Evolutionary conservation across 495 filamentous ascomycete species (phyloP).

Genomic region (Hyaloscypha hepaticicola): DNA sequence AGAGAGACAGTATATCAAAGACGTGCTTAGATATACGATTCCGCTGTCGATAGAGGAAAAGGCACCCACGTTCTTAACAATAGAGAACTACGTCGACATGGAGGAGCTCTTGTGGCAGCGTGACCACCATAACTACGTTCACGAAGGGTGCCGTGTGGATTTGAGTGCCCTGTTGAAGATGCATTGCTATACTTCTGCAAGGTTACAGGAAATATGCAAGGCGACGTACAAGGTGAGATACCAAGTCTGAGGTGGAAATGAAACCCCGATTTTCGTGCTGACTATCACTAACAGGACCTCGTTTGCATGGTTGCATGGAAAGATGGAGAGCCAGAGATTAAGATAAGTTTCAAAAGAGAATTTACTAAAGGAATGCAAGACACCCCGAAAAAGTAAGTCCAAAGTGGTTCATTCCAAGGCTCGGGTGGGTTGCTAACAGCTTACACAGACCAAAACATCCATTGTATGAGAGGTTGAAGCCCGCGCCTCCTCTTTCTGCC

Average conservation of each 20-base stretch:
- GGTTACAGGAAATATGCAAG: constrained; percentile 6
- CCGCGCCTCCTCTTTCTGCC: constrained; percentile 12
- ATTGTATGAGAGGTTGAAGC: constrained; percentile 3
- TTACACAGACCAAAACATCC: constrained; percentile 10
- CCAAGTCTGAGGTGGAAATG: constrained; percentile 6
- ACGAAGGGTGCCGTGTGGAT: too few relatives aligned
- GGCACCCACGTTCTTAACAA: constrained; percentile 16
- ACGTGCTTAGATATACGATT: constrained; percentile 17
- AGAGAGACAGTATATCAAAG: constrained; percentile 20
- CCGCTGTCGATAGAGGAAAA: constrained; percentile 20
- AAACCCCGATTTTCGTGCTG: constrained; percentile 11
- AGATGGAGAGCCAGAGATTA: constrained; percentile 11
- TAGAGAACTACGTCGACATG: constrained; percentile 22
- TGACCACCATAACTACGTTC: constrained; percentile 20
- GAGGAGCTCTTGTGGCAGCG: constrained; percentile 14
- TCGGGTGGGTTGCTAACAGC: neutral
- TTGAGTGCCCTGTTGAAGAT: too few relatives aligned
- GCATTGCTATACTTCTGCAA: too few relatives aligned
- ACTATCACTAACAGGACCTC: constrained; percentile 12
- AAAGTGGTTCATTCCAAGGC: neutral
- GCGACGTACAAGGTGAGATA: constrained; percentile 14
- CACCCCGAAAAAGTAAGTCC: constrained; percentile 8
- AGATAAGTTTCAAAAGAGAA: constrained; percentile 7
- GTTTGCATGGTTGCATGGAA: constrained; percentile 18
- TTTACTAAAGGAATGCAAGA: constrained; percentile 4